Base-by-base conservation (phyloP, 1,284 basidiomycete species). In the Ganoderma leucocontextum region DNA sequence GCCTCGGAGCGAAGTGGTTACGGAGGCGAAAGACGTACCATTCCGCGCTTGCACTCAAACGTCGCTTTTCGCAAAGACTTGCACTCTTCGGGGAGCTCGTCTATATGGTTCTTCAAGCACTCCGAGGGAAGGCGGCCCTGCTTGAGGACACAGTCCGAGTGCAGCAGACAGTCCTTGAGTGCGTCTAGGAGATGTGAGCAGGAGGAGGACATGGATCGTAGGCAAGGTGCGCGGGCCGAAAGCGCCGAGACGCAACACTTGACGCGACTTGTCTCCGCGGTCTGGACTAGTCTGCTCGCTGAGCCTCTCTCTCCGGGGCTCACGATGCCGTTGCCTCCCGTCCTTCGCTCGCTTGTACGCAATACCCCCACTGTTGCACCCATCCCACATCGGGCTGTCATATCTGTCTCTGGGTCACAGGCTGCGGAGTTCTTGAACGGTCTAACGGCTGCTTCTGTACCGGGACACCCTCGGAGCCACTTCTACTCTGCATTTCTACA, bases 351-450 rank as follows among this genome's bases (percentile, higher is more conserved):
- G 39, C 81, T 91, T 33, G 73, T 87, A 17, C 82, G 84, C 65
- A 80, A 75, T 60, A 83, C 84, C 2, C 90, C 91, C 15, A 88
- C 87, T 19, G 74, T 89, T 60, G 91, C 91, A 4, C 89, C 83
- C 42, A 80, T 95, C 33, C 82, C 87, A 4, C 80, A 90, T 70
- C 86, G 92, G 74, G 85, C 87, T 17, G 76, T 98, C 17, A 80
- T 98, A 29, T 89, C 93, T 57, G 82, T 98, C 33, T 86, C 89
- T 15, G 97, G 97, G 33, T 88, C 90, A 13, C 95, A 99, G 71
- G 91, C 94, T 2, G 81, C 89, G 29, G 91, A 91, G 70, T 98
- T 98, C 77, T 86, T 99, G 68, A 95, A 98, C 78, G 97, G 97
- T 22, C 82, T 98, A 58, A 86, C 97, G 59, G 86, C 91, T 52